Conservation (phyloP, 2,329 filamentous ascomycete genomes). For the Calonectria ilicicola region DNA sequence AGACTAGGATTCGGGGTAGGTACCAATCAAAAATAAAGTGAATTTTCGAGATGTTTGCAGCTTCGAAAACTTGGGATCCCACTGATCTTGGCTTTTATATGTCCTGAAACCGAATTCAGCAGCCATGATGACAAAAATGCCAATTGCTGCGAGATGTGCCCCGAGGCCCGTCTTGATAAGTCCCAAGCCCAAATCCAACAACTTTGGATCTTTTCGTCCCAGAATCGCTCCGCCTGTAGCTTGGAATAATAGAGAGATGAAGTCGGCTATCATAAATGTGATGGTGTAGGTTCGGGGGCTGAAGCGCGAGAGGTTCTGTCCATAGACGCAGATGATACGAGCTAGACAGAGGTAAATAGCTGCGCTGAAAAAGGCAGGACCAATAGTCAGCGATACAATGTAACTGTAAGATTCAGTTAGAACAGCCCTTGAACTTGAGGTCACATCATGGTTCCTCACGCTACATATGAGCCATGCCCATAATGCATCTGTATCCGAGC, state of each 20-base stretch:
- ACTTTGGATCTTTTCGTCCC: conserved; percentile 14
- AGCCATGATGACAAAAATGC: conserved; percentile 18
- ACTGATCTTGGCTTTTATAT: conserved; percentile 15
- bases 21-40: conserved; percentile 27
- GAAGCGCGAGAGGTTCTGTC: conserved; percentile 50
- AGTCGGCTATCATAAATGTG: conserved; percentile 60
- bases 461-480: conserved; percentile 63
- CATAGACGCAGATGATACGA: conserved; percentile 58
- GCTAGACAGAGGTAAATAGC: conserved; percentile 71
- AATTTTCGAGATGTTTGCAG: conserved; percentile 26
- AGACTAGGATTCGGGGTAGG: conserved; percentile 62
- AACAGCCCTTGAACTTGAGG: fast-evolving
- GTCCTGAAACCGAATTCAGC: conserved; percentile 11
- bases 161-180: conserved; percentile 33
- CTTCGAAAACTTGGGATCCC: conserved; percentile 26
- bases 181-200: conserved; percentile 16
- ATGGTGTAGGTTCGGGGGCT: conserved; percentile 47
- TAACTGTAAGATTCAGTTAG: conserved; percentile 26
- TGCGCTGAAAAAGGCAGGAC: conserved; percentile 72
- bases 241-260: conserved; percentile 63
- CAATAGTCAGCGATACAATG: conserved; percentile 67
- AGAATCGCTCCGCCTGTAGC: conserved; percentile 60
- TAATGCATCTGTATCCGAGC: conserved; percentile 69
- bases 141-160: conserved; percentile 30
- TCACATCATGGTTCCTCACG: conserved; percentile 51